A percentile compares a stretch with the other conserved stretches of the same genome.
These are phyloP conservation scores for Toxicodendron radicans DNA, from an alignment of 345 rosid genomes.

Conservation along the genomic window DNA sequence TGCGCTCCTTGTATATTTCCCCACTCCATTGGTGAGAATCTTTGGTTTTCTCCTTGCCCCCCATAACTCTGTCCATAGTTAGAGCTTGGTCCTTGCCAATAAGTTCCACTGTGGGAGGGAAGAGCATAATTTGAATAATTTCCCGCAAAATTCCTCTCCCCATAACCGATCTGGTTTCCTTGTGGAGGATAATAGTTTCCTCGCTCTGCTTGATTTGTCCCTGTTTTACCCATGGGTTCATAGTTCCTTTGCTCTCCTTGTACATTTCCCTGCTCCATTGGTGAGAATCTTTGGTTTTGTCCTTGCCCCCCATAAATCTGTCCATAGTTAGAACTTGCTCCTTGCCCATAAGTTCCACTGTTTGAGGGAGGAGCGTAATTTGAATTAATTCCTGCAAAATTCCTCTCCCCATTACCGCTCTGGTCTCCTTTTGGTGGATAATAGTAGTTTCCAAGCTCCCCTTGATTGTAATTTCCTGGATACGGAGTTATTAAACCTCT, in stretches of 20 bases:
- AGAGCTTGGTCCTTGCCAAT: slow-evolving; percentile 34
- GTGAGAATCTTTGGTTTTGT: slow-evolving; percentile 36
- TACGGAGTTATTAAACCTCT: slow-evolving; percentile 35
- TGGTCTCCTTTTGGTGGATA: slow-evolving; percentile 32
- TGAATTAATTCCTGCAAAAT: slow-evolving; percentile 9
- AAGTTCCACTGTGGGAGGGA: slow-evolving; percentile 30
- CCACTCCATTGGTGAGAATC: too few species aligned
- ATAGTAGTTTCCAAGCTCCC: slow-evolving; percentile 40
- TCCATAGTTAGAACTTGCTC: slow-evolving; percentile 25
- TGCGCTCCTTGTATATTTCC: too few species aligned
- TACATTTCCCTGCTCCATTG: slow-evolving; percentile 38
- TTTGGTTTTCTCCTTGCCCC: too few species aligned
- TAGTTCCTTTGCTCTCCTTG: slow-evolving; percentile 45
- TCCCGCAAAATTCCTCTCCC: slow-evolving; percentile 24
- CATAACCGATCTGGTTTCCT: slow-evolving; percentile 20
- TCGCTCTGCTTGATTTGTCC: too few species aligned
- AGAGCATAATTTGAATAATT: not conserved
- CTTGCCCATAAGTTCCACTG: slow-evolving; percentile 39
- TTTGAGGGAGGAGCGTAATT: slow-evolving; percentile 12
- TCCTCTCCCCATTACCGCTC: slow-evolving; percentile 22
- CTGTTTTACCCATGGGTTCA: slow-evolving; percentile 39
- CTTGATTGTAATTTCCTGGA: slow-evolving; percentile 43
- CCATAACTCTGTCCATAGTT: slow-evolving; percentile 28
- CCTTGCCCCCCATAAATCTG: slow-evolving; percentile 28
- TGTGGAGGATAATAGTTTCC: slow-evolving; percentile 40